Conservation (phyloP, 768 basidiomycete species). For the Austroboletus eburneus region DNA sequence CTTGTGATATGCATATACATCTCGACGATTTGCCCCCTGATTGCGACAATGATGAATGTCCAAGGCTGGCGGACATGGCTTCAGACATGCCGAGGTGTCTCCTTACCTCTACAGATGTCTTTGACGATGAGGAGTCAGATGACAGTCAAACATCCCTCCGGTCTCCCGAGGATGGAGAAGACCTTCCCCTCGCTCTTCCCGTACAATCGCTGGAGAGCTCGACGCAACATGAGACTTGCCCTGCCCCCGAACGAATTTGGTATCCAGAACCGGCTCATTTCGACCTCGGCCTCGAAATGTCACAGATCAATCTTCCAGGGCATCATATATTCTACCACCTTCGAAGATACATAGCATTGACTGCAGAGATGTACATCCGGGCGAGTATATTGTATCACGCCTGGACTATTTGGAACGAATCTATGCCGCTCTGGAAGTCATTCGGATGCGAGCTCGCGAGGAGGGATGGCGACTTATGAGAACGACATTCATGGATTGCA, state of each 20-base stretch:
- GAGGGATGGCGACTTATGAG: conserved; percentile 38
- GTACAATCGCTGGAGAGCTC: not conserved
- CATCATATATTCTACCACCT: not conserved
- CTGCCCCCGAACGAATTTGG: conserved; percentile 6
- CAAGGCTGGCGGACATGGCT: conserved; percentile 8
- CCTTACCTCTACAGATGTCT: conserved; percentile 22
- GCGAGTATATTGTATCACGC: conserved; percentile 16
- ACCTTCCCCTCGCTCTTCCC: conserved; percentile 7
- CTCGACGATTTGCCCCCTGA: conserved; percentile 10
- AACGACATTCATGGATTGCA: conserved; percentile 19
- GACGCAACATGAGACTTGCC: not conserved
- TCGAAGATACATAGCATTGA: conserved; percentile 1
- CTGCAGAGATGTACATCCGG: conserved; percentile 1
- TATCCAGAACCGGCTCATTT: conserved; percentile 23
- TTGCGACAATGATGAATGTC: conserved; percentile 2
- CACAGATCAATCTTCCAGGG: conserved; percentile 4
- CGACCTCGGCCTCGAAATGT: conserved; percentile 26
- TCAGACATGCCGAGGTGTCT: conserved; percentile 20
- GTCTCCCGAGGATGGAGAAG: conserved; percentile 26
- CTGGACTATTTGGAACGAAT: conserved; percentile 34
- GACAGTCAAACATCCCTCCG: conserved; percentile 22
- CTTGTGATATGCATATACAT: conserved; percentile 6
- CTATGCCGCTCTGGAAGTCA: conserved; percentile 37
- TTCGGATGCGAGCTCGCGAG: conserved; percentile 40
- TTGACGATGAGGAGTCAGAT: conserved; percentile 28